A percentile compares a stretch with the other conserved stretches of the same genome.
phyloP scores from a whole-genome alignment of 139 green algal species.

The Monoraphidium neglectum region DNA sequence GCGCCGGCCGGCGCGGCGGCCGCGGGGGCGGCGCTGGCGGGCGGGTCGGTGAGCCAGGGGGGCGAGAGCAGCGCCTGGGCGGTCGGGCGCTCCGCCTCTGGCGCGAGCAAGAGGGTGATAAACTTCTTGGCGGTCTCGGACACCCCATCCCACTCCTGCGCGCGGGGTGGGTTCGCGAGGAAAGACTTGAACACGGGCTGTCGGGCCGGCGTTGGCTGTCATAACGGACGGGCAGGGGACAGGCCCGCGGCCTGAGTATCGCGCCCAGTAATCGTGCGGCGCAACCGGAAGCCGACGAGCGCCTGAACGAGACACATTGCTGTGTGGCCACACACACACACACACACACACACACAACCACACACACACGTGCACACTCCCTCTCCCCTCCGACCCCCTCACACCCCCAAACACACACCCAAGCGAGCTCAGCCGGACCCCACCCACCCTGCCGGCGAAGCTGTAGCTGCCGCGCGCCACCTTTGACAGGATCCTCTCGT shows the following conservation, averaged over 20 bases:
- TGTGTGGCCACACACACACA: too few relatives aligned
- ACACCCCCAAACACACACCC: too few relatives aligned
- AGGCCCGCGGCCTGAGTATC: neutral
- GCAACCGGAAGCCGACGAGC: neutral
- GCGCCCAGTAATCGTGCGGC: neutral
- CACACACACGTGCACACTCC: neutral
- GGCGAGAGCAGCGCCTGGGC: too few relatives aligned
- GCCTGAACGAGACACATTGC: neutral
- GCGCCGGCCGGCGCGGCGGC: too few relatives aligned
- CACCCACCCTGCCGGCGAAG: conserved; percentile 41
- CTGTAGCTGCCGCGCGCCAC: conserved; percentile 42
- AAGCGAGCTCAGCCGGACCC: too few relatives aligned
- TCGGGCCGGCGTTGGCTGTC: neutral
- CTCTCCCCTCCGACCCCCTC: too few relatives aligned
- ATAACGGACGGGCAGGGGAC: neutral
- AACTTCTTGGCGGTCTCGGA: conserved; percentile 40
- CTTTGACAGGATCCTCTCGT: conserved; percentile 20
- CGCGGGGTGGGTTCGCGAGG: neutral
- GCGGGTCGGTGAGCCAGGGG: too few relatives aligned
- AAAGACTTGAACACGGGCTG: neutral
- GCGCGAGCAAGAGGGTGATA: conserved; percentile 38
- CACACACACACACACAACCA: neutral
- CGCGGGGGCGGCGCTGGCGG: too few relatives aligned
- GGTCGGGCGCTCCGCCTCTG: conserved; percentile 36
- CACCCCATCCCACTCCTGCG: conserved; percentile 54